phyloP scores from a whole-genome alignment of 768 basidiomycete species.

The Panaeolus cyanescens region DNA sequence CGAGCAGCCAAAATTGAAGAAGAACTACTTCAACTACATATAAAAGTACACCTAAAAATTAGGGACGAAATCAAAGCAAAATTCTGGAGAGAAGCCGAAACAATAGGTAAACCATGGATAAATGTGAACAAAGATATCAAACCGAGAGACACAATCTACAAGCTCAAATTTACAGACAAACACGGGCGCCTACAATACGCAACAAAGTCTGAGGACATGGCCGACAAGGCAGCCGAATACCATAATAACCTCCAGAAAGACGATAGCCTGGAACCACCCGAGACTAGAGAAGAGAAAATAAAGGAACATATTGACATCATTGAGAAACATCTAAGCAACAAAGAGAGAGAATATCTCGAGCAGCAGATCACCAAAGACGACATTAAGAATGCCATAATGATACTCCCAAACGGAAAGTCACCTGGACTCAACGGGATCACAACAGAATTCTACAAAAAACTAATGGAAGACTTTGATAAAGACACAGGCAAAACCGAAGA shows the following conservation, averaged over 20 bases:
- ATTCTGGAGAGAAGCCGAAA: slow-evolving; percentile 8
- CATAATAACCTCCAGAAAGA: slow-evolving; percentile 28
- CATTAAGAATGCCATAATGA: slow-evolving; percentile 11
- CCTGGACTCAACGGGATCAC: slow-evolving; percentile 24
- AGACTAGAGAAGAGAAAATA: neutral
- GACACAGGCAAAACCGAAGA: neutral
- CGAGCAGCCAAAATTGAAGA: neutral
- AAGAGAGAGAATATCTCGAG: slow-evolving; percentile 1
- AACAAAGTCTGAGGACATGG: slow-evolving; percentile 27
- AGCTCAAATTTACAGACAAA: neutral
- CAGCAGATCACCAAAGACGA: slow-evolving; percentile 11
- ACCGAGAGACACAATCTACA: slow-evolving; percentile 3
- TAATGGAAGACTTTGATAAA: slow-evolving; percentile 4
- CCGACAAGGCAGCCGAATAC: slow-evolving; percentile 25
- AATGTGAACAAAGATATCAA: slow-evolving; percentile 1
- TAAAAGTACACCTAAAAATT: neutral
- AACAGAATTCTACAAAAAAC: slow-evolving; percentile 29
- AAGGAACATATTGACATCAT: neutral
- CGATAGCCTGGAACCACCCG: neutral
- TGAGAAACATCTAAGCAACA: neutral
- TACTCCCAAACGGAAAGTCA: slow-evolving; percentile 17
- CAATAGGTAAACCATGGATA: slow-evolving; percentile 8
- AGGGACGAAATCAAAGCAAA: neutral
- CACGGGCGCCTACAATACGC: slow-evolving; percentile 8
- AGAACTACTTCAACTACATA: slow-evolving; percentile 2